Percentiles rank a stretch among this genome's conserved stretches.
These are phyloP conservation scores for Cyberlindnera misumaiensis DNA, from an alignment of 805 yeast genomes.

Conservation along the genomic window DNA sequence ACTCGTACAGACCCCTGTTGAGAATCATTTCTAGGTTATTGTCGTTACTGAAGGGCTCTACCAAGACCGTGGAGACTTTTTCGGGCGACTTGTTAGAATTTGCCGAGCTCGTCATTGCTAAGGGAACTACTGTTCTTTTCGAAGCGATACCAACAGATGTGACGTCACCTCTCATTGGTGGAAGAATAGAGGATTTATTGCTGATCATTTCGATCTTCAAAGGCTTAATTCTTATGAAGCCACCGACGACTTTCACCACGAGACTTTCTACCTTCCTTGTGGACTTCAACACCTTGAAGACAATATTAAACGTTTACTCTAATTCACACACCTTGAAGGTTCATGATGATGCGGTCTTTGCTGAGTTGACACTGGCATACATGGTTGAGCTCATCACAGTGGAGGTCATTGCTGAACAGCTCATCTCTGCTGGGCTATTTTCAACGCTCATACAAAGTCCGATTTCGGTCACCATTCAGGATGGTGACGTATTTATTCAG, in stretches of 20 bases:
- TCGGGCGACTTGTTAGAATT: conserved; percentile 48
- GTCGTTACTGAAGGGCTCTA: conserved; percentile 34
- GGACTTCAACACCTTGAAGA: conserved; percentile 53
- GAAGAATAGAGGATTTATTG: conserved; percentile 57
- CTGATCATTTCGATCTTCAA: conserved; percentile 60
- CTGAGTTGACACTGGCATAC: conserved; percentile 63
- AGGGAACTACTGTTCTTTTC: conserved; percentile 55
- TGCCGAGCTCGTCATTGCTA: conserved; percentile 57
- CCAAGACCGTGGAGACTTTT: conserved; percentile 37
- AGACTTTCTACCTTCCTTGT: conserved; percentile 47
- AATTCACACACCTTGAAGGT: conserved; percentile 56
- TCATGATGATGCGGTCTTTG: conserved; percentile 60
- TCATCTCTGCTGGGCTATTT: conserved; percentile 59
- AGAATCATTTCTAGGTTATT: conserved; percentile 49
- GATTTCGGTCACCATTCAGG: conserved; percentile 57
- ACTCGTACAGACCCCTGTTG: conserved; percentile 52
- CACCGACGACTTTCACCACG: conserved; percentile 39
- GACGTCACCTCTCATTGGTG: conserved; percentile 29
- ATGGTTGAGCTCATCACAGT: conserved; percentile 61
- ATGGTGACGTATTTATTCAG: conserved; percentile 53
- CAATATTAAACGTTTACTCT: conserved; percentile 60
- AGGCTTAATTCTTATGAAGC: conserved; percentile 42
- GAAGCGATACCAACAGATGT: conserved; percentile 54
- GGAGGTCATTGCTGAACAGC: conserved; percentile 56
- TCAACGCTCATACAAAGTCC: conserved; percentile 68